Evolutionary conservation across 768 basidiomycete species (phyloP).

Genomic region (Sarcomyxa edulis): DNA sequence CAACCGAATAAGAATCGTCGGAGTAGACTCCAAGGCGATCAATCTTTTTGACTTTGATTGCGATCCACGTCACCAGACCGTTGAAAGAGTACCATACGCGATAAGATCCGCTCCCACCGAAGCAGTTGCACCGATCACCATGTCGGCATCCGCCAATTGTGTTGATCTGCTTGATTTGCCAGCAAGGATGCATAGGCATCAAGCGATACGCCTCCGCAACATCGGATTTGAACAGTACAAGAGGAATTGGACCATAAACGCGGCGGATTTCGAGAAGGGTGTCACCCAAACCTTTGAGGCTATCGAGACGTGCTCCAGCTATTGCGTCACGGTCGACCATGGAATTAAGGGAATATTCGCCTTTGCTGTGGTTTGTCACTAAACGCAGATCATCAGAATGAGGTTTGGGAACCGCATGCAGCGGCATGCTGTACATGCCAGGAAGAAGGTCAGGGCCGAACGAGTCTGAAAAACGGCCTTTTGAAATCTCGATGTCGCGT

Average conservation of each 20-base stretch:
- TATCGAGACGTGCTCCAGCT: constrained; percentile 16
- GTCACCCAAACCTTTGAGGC: constrained; percentile 15
- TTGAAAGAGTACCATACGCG: constrained; percentile 17
- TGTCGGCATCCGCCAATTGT: no score
- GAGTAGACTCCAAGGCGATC: background rate
- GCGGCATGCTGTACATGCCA: constrained; percentile 23
- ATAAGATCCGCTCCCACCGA: constrained; percentile 14
- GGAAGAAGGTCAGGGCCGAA: constrained; percentile 20
- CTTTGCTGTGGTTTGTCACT: constrained; percentile 24
- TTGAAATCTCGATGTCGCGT: constrained; percentile 10
- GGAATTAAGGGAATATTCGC: constrained; percentile 20
- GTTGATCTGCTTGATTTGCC: constrained; percentile 22
- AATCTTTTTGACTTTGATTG: constrained; percentile 11
- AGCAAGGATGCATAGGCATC: constrained; percentile 15
- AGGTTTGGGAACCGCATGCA: constrained; percentile 23
- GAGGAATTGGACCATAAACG: background rate
- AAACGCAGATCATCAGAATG: constrained; percentile 17
- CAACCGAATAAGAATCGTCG: constrained; percentile 7
- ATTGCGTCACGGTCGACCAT: constrained; percentile 11
- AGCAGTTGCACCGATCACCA: constrained; percentile 18
- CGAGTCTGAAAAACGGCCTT: constrained; percentile 13
- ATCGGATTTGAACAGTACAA: constrained; percentile 18
- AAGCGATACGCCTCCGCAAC: constrained; percentile 16
- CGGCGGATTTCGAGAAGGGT: constrained; percentile 12
- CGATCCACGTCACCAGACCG: constrained; percentile 23